Conservation (phyloP, 345 rosid genomes). For the Sonneratia alba region DNA sequence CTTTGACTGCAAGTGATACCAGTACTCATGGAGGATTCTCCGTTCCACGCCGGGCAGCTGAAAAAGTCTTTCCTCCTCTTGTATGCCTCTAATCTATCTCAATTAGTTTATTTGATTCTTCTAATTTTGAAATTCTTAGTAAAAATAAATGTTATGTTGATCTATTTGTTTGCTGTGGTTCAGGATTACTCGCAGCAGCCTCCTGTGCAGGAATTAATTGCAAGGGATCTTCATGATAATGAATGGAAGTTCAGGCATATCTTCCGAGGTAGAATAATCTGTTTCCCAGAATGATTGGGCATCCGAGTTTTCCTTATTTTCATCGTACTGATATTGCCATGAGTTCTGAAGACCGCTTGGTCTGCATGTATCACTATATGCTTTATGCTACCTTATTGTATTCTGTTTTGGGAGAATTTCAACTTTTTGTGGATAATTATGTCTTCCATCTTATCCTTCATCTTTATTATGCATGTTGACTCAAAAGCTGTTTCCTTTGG, state of each 20-base stretch:
- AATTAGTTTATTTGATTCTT: not conserved
- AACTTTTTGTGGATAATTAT: not conserved
- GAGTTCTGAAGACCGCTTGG: not conserved
- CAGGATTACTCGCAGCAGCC: slow-evolving; percentile 36
- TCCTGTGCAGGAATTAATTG: slow-evolving; percentile 38
- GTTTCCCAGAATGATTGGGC: not conserved
- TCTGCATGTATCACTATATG: not conserved
- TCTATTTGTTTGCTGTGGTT: not conserved
- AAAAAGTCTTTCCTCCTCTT: slow-evolving; percentile 50
- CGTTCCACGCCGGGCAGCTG: slow-evolving; percentile 51
- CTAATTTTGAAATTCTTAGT: not conserved
- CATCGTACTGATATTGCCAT: not conserved
- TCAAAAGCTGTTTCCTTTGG: not conserved
- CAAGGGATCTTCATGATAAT: slow-evolving; percentile 43
- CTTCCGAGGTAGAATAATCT: slow-evolving; percentile 26
- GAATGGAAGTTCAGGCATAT: slow-evolving; percentile 49
- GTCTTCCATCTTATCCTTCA: not conserved
- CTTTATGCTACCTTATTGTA: not conserved
- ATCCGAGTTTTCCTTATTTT: not conserved
- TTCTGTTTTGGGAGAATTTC: not conserved
- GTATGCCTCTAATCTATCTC: slow-evolving; percentile 13
- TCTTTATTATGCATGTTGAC: not conserved
- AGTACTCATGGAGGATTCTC: slow-evolving; percentile 54
- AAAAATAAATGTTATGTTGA: not conserved
- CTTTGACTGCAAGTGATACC: slow-evolving; percentile 47